Evolutionary conservation across 2,329 filamentous ascomycete species (phyloP).

Genomic region (Talaromyces sp.): DNA sequence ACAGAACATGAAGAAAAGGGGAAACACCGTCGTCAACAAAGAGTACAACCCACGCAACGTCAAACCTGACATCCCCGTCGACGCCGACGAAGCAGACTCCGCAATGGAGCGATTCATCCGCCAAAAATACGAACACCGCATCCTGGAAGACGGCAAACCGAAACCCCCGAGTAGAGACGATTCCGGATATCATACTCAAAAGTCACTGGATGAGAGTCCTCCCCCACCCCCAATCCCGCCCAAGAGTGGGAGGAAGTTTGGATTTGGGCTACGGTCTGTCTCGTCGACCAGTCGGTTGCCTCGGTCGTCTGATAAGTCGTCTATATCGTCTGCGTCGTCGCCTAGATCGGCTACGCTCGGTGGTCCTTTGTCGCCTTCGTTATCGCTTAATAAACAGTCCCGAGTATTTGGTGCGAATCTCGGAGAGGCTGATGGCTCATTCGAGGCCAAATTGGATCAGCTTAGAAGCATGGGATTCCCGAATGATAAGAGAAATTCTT

Average conservation of each 20-base stretch:
- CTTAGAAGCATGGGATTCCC: constrained; percentile 89
- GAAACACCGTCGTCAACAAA: constrained; percentile 82
- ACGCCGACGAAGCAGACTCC: constrained; percentile 87
- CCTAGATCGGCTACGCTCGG: constrained; percentile 22
- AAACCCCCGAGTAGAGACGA: constrained; percentile 53
- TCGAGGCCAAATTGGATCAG: constrained; percentile 72
- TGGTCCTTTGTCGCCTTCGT: constrained; percentile 30
- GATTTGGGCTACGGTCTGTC: constrained; percentile 65
- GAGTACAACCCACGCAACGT: constrained; percentile 84
- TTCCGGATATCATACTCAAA: constrained; percentile 52
- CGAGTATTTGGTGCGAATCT: constrained; percentile 67
- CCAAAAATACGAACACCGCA: constrained; percentile 80
- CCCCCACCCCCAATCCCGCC: constrained; percentile 54
- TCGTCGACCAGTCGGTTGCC: constrained; percentile 68
- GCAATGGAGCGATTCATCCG: constrained; percentile 95
- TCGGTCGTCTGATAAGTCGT: constrained; percentile 56
- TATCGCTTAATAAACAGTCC: constrained; percentile 31
- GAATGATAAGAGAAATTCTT: constrained; percentile 76
- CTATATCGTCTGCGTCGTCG: constrained; percentile 27
- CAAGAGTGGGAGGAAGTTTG: constrained; percentile 61
- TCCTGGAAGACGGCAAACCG: constrained; percentile 49
- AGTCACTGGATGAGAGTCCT: constrained; percentile 49
- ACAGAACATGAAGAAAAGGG: constrained; percentile 90
- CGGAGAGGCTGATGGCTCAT: constrained; percentile 47
- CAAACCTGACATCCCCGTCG: constrained; percentile 79